Evolutionary conservation across 345 rosid species (phyloP).

Genomic region (Euphorbia pulcherrima): DNA sequence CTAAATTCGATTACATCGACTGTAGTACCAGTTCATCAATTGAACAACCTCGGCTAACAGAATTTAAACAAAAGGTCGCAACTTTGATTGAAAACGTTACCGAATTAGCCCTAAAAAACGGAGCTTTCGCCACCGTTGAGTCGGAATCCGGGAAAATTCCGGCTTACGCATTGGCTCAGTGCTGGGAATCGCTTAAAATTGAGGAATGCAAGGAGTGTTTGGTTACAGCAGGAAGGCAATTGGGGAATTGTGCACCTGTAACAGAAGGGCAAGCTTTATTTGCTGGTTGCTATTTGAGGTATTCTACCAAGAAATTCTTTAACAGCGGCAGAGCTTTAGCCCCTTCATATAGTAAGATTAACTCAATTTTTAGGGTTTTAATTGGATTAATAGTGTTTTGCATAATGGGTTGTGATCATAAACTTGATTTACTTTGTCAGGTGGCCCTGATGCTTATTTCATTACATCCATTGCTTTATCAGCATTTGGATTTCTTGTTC

Average conservation of each 20-base stretch:
- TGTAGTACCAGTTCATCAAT: conserved; percentile 19
- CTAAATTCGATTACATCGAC: conserved; percentile 21
- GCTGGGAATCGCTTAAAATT: conserved; percentile 49
- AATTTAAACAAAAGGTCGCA: conserved; percentile 26
- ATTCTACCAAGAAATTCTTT: conserved; percentile 49
- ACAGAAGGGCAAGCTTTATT: conserved; percentile 49
- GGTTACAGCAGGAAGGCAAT: conserved; percentile 32
- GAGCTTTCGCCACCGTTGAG: conserved; percentile 41
- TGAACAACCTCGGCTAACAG: conserved; percentile 3
- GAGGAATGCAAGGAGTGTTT: conserved; percentile 52
- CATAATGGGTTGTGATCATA: neutral
- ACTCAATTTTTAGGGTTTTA: neutral
- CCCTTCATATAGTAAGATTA: conserved; percentile 1
- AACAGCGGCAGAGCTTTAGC: neutral
- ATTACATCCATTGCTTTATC: conserved; percentile 8
- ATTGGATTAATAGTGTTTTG: neutral
- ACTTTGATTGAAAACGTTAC: conserved; percentile 41
- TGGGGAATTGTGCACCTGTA: conserved; percentile 39
- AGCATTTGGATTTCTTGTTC: conserved; percentile 23
- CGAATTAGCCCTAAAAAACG: conserved; percentile 26
- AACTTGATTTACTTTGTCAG: conserved; percentile 17
- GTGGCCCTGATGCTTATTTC: neutral
- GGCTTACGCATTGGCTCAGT: conserved; percentile 63
- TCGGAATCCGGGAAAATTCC: conserved; percentile 18
- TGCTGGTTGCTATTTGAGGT: conserved; percentile 62